Evolutionary conservation across 768 basidiomycete genomes (phyloP).

Genomic region (Cystofilobasidium ferigula): DNA sequence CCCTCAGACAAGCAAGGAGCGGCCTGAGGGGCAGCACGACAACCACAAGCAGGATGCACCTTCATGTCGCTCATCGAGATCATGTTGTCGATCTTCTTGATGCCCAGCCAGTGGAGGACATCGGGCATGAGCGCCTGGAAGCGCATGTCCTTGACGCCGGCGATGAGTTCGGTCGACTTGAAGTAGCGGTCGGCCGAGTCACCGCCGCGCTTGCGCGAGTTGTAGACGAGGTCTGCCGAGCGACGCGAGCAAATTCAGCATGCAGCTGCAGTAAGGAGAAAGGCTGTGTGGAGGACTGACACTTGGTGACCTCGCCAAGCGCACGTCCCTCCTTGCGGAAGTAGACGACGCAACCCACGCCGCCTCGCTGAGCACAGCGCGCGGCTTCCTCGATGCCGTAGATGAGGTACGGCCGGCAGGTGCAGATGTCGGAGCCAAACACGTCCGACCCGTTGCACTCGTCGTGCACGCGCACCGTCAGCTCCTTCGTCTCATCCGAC

Average conservation of each 20-base stretch:
- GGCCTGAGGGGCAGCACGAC: no score
- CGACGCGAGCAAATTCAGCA: neutral
- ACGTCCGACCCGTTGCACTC: conserved; percentile 96
- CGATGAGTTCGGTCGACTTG: conserved; percentile 81
- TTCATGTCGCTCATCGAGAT: conserved; percentile 66
- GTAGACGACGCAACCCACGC: conserved; percentile 56
- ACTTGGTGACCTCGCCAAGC: conserved; percentile 87
- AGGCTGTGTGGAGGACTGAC: conserved; percentile 31
- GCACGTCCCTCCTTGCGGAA: conserved; percentile 70
- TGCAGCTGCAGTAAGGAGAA: conserved; percentile 6
- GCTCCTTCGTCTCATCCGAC: conserved; percentile 34
- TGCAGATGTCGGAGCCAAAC: conserved; percentile 65
- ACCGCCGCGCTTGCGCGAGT: conserved; percentile 85
- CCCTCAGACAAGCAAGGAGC: no score
- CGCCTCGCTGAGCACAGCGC: conserved; percentile 66
- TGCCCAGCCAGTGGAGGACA: conserved; percentile 86
- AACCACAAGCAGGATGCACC: no score
- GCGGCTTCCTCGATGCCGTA: conserved; percentile 93
- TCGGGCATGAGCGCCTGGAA: conserved; percentile 93
- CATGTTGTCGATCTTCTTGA: conserved; percentile 79
- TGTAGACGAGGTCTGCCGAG: conserved; percentile 65
- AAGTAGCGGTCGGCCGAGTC: conserved; percentile 91
- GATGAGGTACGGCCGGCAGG: conserved; percentile 46
- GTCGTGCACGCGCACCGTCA: conserved; percentile 51
- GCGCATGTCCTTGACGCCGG: conserved; percentile 75